Base-by-base conservation (phyloP, 1,284 basidiomycete species). In the Chondrostereum purpureum region DNA sequence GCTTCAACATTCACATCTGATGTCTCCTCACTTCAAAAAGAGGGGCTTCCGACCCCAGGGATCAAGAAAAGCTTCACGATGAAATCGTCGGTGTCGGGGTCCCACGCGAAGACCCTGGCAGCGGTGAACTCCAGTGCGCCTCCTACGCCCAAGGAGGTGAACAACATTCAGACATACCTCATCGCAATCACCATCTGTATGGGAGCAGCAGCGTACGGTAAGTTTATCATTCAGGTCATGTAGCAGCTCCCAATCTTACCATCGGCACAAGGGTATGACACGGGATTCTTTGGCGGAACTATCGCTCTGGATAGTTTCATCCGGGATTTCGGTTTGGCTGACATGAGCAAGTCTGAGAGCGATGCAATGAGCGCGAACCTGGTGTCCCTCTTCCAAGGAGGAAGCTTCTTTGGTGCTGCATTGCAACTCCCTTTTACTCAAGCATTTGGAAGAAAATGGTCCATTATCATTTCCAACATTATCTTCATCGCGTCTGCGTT, bases 241-340 rank as follows among this genome's bases (percentile, higher is more conserved):
- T n/a, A n/a, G n/a, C n/a, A n/a, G n/a, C n/a, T n/a, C n/a, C n/a
- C n/a, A n/a, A n/a, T n/a, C n/a, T n/a, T n/a, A n/a, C n/a, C n/a
- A n/a, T n/a, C n/a, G n/a, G n/a, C 16, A 41, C 20, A 23, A 21
- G 42, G 42, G 13, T 43, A 43, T 18, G 42, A 43, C 42, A 43
- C 42, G 13, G 42, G 27, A 8, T 34, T 43, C 42, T 37, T 43
- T 20, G 42, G 42, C 10, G 42, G 42, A 6, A 43, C 42, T 6
- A 43, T 43, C 13, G 42, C 42, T 14, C 27, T 43, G 27, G 13
- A 34, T 10, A n/a, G 13, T 36, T 43, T 43, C 31, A 6, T 11
- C 6, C 42, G 42, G 13, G 42, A 43, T 20, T 43, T 43, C 19
- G 42, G 42, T 6, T 10, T 43, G 27, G 10, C 19, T 10, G 14